phyloP scores from a whole-genome alignment of 2,329 filamentous ascomycete species.

The Xylariaceae sp. region DNA sequence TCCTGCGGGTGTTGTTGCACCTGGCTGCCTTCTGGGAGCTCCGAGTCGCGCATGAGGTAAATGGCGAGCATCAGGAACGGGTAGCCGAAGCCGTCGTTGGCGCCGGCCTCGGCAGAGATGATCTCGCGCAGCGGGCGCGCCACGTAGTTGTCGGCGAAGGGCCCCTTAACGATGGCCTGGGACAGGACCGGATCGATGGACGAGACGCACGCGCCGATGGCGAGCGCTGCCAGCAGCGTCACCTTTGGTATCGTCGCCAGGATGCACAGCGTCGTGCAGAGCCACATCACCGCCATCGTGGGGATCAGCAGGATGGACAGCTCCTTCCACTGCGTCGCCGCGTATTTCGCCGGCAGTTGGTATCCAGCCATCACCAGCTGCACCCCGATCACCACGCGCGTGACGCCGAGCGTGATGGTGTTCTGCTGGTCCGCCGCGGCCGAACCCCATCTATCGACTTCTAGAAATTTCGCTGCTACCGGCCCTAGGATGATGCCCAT shows the following conservation, averaged over 20 bases:
- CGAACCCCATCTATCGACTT: slow-evolving; percentile 46
- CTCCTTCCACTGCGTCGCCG: slow-evolving; percentile 52
- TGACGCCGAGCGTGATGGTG: slow-evolving; percentile 51
- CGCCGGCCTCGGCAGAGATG: slow-evolving; percentile 61
- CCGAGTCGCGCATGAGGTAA: slow-evolving; percentile 58
- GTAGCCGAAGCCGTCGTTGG: slow-evolving; percentile 65
- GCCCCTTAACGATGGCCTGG: slow-evolving; percentile 64
- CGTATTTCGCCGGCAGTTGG: slow-evolving; percentile 61
- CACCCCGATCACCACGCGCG: slow-evolving; percentile 62
- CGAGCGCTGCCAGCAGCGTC: slow-evolving; percentile 55
- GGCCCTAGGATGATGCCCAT: slow-evolving; percentile 59
- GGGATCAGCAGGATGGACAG: slow-evolving; percentile 59
- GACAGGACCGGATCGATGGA: slow-evolving; percentile 66
- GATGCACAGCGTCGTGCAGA: slow-evolving; percentile 59
- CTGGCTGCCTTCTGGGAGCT: slow-evolving; percentile 38
- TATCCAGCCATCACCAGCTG: slow-evolving; percentile 65
- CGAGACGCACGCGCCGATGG: slow-evolving; percentile 63
- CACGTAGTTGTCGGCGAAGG: slow-evolving; percentile 65
- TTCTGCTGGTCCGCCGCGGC: slow-evolving; percentile 39
- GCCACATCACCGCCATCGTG: slow-evolving; percentile 65
- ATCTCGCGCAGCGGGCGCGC: slow-evolving; percentile 60
- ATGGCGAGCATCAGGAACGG: slow-evolving; percentile 63
- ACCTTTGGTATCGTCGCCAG: slow-evolving; percentile 57
- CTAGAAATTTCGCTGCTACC: slow-evolving; percentile 55
- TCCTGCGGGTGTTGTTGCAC: not conserved